Evolutionary conservation across 2,329 filamentous ascomycete species (phyloP).

Genomic region (Sporothrix schenckii): DNA sequence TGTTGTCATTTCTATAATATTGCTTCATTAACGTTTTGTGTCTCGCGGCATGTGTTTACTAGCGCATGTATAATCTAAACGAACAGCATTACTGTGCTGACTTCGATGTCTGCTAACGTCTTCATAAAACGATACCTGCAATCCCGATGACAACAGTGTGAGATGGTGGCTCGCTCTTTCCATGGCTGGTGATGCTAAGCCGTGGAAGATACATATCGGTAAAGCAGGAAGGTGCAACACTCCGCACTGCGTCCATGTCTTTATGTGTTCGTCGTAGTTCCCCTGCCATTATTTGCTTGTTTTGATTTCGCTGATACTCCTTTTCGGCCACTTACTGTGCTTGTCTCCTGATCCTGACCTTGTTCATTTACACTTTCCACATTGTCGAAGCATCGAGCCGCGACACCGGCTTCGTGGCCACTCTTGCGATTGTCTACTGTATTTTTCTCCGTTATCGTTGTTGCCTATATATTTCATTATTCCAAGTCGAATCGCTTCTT

Average conservation of each 20-base stretch:
- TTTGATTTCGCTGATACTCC: not conserved
- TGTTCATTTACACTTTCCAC: not conserved
- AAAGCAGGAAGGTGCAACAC: not conserved
- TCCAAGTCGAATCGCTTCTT: too few species aligned
- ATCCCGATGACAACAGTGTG: not conserved
- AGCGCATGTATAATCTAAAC: not conserved
- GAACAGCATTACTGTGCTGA: not conserved
- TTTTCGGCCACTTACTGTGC: not conserved
- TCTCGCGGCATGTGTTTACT: not conserved
- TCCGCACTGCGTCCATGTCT: too few species aligned
- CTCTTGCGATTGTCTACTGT: not conserved
- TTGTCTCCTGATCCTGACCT: not conserved
- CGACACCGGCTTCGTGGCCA: not conserved
- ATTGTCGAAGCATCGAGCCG: not conserved
- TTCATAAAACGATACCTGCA: not conserved
- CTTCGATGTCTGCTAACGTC: not conserved
- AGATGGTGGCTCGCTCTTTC: not conserved
- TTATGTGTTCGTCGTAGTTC: not conserved
- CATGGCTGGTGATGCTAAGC: not conserved
- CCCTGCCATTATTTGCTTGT: not conserved
- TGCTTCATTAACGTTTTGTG: not conserved
- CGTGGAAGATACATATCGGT: too few species aligned
- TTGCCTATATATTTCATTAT: not conserved
- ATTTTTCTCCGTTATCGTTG: not conserved
- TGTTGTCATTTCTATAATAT: not conserved